phyloP scores from a whole-genome alignment of 2,329 filamentous ascomycete genomes.

The Bipolaris cookei region DNA sequence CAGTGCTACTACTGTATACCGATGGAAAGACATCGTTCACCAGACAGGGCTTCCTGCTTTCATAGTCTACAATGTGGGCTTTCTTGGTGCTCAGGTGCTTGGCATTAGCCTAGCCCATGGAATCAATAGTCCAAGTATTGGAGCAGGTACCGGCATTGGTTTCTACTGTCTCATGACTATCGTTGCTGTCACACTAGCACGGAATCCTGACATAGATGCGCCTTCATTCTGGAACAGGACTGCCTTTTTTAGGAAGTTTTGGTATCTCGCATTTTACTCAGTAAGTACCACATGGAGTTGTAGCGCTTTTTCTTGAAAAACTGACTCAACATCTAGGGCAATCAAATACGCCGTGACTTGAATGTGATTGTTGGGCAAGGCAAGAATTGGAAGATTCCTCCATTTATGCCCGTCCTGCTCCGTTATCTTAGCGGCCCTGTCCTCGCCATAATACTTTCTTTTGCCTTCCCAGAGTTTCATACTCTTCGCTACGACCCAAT shows the following conservation, averaged over 20 bases:
- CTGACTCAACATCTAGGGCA: slow-evolving; percentile 10
- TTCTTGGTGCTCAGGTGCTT: slow-evolving; percentile 60
- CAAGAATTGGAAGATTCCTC: slow-evolving; percentile 63
- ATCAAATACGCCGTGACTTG: slow-evolving; percentile 61
- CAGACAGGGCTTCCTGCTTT: slow-evolving; percentile 56
- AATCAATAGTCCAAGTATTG: slow-evolving; percentile 50
- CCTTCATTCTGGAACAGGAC: slow-evolving; percentile 54
- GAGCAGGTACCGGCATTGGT: slow-evolving; percentile 61
- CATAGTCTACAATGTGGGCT: slow-evolving; percentile 58
- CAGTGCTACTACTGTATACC: slow-evolving; percentile 61
- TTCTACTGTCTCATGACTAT: slow-evolving; percentile 56
- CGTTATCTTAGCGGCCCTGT: slow-evolving; percentile 44
- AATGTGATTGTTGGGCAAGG: slow-evolving; percentile 61
- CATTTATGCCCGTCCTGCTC: slow-evolving; percentile 57
- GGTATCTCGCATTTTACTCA: slow-evolving; percentile 65
- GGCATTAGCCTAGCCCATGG: slow-evolving; percentile 60
- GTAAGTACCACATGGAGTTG: slow-evolving; percentile 47
- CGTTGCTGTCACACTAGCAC: slow-evolving; percentile 51
- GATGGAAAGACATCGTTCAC: slow-evolving; percentile 57
- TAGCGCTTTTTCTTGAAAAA: background rate
- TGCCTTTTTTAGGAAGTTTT: slow-evolving; percentile 52
- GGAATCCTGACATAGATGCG: slow-evolving; percentile 52
- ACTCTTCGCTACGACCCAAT: slow-evolving; percentile 42
- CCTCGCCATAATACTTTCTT: slow-evolving; percentile 45
- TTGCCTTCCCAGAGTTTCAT: slow-evolving; percentile 45